Evolutionary conservation across 805 yeast genomes (phyloP), one percentile per base, ranked within the genome.

Genomic region (Vanderwaltozyma yarrowii): DNA sequence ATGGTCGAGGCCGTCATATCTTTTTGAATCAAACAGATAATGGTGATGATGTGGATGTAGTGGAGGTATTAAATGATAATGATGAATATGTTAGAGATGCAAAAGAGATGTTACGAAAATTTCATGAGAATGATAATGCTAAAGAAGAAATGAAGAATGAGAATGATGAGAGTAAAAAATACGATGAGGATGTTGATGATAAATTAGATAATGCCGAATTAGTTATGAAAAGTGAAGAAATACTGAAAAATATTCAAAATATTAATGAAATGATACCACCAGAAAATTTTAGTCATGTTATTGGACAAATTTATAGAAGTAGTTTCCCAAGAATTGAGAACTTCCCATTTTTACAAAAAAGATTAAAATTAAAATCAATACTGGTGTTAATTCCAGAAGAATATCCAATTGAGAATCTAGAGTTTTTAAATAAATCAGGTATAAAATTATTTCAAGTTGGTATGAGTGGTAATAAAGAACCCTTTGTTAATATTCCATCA

Each of bases 391-490:
- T 89, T 12, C 94, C 96, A 0, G 98, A 92, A 54, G 87, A 80
- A 19, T 89, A 89, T 52, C 96, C 98, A 0, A 68, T 65, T 24
- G 85, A 82, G 45, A 86, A 88, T 52, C 48, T 58, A 28, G 75
- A 74, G 35, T 87, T 85, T 52, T 62, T 85, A 41, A 55, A 68
- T 29, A 64, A 68, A 29, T 69, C 85, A 35, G 69, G 69, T 16
- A 86, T 92, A 35, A 62, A 71, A 47, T 67, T 88, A 28, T 84
- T 78, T 53, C 97, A 87, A 59, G 78, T 89, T 28, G 96, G 96
- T 1, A 74, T 92, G 76, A 78, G 92, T 32, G 98, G 97, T 7
- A 92, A 92, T 58, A 92, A 92, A 54, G 95, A 87, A 52, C 95
- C 95, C 10, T 86, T 87, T 64, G 95, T 85, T 32, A 80, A 82